phyloP scores from a whole-genome alignment of 2,329 filamentous ascomycete genomes.

The Claviceps cyperi region DNA sequence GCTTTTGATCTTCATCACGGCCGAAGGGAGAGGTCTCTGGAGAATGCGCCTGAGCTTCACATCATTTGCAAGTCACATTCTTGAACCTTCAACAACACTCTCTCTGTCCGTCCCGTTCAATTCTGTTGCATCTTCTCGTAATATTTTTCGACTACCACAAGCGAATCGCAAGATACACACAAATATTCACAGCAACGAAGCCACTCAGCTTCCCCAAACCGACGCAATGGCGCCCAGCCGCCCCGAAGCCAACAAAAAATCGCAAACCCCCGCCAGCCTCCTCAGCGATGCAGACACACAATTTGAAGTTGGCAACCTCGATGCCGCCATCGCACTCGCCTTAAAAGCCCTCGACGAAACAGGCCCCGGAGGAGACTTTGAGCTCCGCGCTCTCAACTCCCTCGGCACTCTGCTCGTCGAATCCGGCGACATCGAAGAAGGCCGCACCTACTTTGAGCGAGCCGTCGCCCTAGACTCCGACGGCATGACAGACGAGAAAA shows the following conservation, averaged over 20 bases:
- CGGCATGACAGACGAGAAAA: constrained; percentile 51
- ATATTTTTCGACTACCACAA: not conserved
- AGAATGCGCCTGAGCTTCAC: not conserved
- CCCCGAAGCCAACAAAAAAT: constrained; percentile 21
- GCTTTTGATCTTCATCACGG: not conserved
- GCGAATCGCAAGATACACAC: not conserved
- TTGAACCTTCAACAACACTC: not conserved
- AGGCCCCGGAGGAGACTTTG: constrained; percentile 31
- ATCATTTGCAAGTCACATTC: not conserved
- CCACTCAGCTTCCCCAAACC: not conserved
- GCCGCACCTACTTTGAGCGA: constrained; percentile 54
- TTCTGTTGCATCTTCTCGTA: not conserved
- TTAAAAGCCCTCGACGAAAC: constrained; percentile 28
- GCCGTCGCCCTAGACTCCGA: constrained; percentile 66
- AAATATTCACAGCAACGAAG: not conserved
- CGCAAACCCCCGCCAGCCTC: constrained; percentile 14
- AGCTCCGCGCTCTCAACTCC: constrained; percentile 55
- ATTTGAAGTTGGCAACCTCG: constrained; percentile 26
- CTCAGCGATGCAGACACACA: constrained; percentile 27
- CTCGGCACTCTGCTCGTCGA: constrained; percentile 74
- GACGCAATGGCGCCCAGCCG: constrained; percentile 27
- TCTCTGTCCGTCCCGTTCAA: not conserved
- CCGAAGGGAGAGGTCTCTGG: not conserved
- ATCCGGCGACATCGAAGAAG: constrained; percentile 63
- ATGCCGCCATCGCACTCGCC: constrained; percentile 26